Base-by-base conservation (phyloP, 1,284 basidiomycete genomes). In the Agroathelia rolfsii region DNA sequence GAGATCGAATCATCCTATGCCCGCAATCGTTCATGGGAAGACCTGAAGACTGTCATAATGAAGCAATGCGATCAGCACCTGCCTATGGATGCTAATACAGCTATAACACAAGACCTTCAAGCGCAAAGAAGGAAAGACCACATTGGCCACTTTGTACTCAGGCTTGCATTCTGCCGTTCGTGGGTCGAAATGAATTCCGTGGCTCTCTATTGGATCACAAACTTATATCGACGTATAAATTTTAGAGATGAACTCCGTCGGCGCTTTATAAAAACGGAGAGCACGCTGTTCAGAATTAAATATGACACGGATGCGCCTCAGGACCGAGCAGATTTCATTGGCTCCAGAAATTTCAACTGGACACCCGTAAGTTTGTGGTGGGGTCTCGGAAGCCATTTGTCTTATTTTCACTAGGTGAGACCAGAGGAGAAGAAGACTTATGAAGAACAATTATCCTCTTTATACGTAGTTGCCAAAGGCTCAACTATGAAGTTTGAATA, bases 91-190 rank as follows among this genome's bases (percentile, higher is more conserved):
- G 66, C 66, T 30, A 80, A 76, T 40, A 70, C 71, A 7, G 75
- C 78, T 2, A 45, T 47, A 16, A 56, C 45, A 6, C 52, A 59
- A 17, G 60, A 73, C 36, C 41, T 65, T 35, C 75, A 87, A 23
- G 58, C 56, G 6, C 77, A 98, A 53, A 67, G 95, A 40, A 70
- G 70, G 51, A 80, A 72, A 45, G 95, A 99, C 55, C 85, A 93
- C 50, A 69, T 96, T 19, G 81, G 90, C n/a, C 95, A 99, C 61
- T 98, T 92, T 60, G 89, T 98, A 3, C 66, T 98, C 39, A 66
- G 95, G 27, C 67, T 99, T 24, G 93, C 95, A 2, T 98, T 99
- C 57, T 95, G 92, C 58, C 76, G 89, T 37, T 90, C 87, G 92
- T 95, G 57, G 54, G 88, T 75, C 7, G n/a, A n/a, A n/a, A n/a